These are phyloP conservation scores for Fusarium continuum DNA, from an alignment of 2,329 filamentous ascomycete genomes.

Conservation along the genomic window DNA sequence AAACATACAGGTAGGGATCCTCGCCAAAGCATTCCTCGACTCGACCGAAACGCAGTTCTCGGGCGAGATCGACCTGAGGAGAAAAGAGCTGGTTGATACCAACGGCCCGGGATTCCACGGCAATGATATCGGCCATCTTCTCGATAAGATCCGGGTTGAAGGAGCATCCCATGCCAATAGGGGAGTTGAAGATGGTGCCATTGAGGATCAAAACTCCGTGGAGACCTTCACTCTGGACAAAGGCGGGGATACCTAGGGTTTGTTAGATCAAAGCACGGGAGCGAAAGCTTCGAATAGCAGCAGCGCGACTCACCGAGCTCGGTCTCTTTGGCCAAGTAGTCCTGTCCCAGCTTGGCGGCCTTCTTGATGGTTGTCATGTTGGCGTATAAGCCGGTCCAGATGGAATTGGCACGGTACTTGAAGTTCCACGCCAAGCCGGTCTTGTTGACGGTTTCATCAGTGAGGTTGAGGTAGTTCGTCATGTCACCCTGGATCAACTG, in stretches of 20 bases:
- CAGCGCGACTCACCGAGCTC: slow-evolving; percentile 40
- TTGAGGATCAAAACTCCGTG: slow-evolving; percentile 77
- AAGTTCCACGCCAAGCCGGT: slow-evolving; percentile 74
- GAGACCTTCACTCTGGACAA: slow-evolving; percentile 78
- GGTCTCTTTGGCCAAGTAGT: slow-evolving; percentile 68
- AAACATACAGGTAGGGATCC: slow-evolving; percentile 66
- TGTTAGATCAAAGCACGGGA: background rate
- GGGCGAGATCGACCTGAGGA: slow-evolving; percentile 74
- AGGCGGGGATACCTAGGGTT: slow-evolving; percentile 69
- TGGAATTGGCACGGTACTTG: slow-evolving; percentile 70
- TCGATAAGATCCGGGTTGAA: slow-evolving; percentile 72
- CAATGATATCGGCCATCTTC: slow-evolving; percentile 74
- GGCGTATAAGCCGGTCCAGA: slow-evolving; percentile 76
- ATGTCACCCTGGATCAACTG: slow-evolving; percentile 77
- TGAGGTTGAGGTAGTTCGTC: slow-evolving; percentile 77
- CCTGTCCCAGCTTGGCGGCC: slow-evolving; percentile 71
- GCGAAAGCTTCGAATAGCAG: slow-evolving; percentile 45
- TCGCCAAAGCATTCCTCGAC: slow-evolving; percentile 80
- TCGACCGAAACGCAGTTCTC: slow-evolving; percentile 75
- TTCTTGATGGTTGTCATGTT: slow-evolving; percentile 69
- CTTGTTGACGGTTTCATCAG: slow-evolving; percentile 71
- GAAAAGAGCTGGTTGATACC: slow-evolving; percentile 79
- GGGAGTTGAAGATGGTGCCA: slow-evolving; percentile 82
- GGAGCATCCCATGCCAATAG: slow-evolving; percentile 76
- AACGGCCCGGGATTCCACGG: slow-evolving; percentile 70